Evolutionary conservation across 805 yeast species (phyloP), one percentile per base, ranked within the genome.

Genomic region (Kazachstania kunashirensis): DNA sequence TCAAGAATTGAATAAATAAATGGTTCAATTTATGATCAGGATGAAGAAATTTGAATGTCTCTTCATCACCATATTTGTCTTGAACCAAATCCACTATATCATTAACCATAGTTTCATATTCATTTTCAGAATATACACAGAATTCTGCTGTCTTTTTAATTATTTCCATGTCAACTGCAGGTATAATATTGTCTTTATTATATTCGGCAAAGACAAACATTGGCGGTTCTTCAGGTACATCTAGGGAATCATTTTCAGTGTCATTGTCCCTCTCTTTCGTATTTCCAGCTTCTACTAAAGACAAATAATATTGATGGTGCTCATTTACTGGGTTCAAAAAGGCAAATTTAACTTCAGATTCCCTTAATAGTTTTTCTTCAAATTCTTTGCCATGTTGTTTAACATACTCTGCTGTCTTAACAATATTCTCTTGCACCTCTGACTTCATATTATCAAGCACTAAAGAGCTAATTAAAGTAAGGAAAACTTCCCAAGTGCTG

Each of bases 401-500:
- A 5, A 86, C 84, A 49, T 79, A 84, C 3, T 65, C 71, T 0
- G 79, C 85, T 0, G 95, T 82, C 50, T 79, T 82, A 34, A 73
- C 77, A 14, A 88, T 78, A 14, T 73, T 67, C 12, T 67, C 67
- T 42, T 63, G 59, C 5, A 69, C 47, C 2, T 39, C 32, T 10
- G 68, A 66, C 7, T 63, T 70, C 38, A 40, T 37, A 9, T 35
- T 28, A n/a, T n/a, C n/a, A n/a, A n/a, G 3, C 20, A 14, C 34
- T 7, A 12, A 15, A 23, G n/a, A n/a, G n/a, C n/a, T n/a, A n/a
- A n/a, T n/a, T n/a, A n/a, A n/a, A n/a, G n/a, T n/a, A n/a, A n/a
- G n/a, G n/a, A n/a, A n/a, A n/a, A n/a, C n/a, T n/a, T n/a, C n/a
- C n/a, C n/a, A n/a, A n/a, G n/a, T n/a, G n/a, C n/a, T n/a, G n/a